Base-by-base conservation (phyloP, 2,329 filamentous ascomycete genomes). In the Aureobasidium sp. region DNA sequence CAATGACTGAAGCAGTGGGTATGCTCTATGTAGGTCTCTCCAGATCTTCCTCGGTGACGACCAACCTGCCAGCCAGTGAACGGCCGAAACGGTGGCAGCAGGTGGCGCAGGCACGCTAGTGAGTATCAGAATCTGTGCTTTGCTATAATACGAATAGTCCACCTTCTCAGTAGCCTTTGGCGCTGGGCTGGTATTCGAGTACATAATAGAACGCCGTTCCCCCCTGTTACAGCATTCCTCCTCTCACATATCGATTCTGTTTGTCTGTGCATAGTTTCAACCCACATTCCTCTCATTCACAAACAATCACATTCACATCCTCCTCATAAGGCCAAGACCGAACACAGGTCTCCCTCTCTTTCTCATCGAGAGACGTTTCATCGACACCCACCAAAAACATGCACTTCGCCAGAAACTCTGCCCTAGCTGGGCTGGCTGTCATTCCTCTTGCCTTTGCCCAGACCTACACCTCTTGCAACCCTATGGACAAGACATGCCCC, bases 381-480 rank as follows among this genome's bases (percentile, higher is more conserved):
- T 46, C 41, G 20, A 63, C 41, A 57, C 24, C 20, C 26, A 48
- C 29, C 46, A 26, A 37, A 71, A 70, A n/a, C 55, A 74, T 74
- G 72, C 71, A 68, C 47, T 70, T 72, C 65, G 59, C 66, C 26
- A 63, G 47, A 39, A 71, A 70, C 13, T 65, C 72, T 53, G 63
- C 72, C 51, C 66, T 76, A 59, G 71, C 74, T 63, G 70, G 73
- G 34, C 61, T 75, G 36, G 72, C 74, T 46, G 67, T 74, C n/a
- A 67, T 78, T 32, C 74, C 82, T 61, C 73, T 82, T 47, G 78
- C 79, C 52, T 67, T 80, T 41, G 91, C 88, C 53, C 93, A 97
- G 74, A 91, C 92, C 36, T 85, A 76, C 62, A 91, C 89, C 8
- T 74, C 81, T 46, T 97, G 92, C 79, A 87, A 95, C 71, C 92